Evolutionary conservation across 2,329 filamentous ascomycete species (phyloP), one percentile per base, ranked within the genome.

Genomic region (Exutisphaerella laricina): DNA sequence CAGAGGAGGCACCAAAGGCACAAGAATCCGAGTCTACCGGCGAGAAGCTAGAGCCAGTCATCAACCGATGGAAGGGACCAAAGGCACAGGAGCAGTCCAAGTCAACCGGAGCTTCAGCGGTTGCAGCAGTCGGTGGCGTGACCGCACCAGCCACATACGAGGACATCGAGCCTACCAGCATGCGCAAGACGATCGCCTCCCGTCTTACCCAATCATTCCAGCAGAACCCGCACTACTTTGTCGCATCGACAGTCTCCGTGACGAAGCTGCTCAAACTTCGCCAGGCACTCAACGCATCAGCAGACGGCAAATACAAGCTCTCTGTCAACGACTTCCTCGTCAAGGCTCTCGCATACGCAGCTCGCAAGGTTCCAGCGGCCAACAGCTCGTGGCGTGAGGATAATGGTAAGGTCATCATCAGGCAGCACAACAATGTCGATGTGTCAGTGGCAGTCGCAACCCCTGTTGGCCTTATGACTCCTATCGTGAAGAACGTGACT

Each of bases 311-410:
- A 70, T 98, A 95, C 80, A 98, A 96, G 80, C 85, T 98, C 46
- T 96, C 89, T n/a, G 88, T 98, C 71, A 98, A 98, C 72, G 92
- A 98, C 72, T 95, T 98, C 78, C 77, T 98, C 52, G 88, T 98
- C 78, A 98, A 98, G 80, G 92, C 90, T 57, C 86, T 90, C 46
- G 86, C 80, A 46, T 74, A 85, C 51, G 92, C 92, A 50, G 88
- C 84, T 66, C 84, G 84, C 73, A 96, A 95, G 79, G 89, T 97
- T 36, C 92, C 92, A 46, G 79, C 85, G 54, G 92, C 89, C 70
- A 98, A 98, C 79, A 89, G 89, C 38, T 90, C 86, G 67, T 98
- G 92, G 90, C 73, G 74, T 41, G 80, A 83, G 64, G 82, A 85
- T 61, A 84, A 44, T 22, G 88, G 87, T 49, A 74, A 82, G 62